Evolutionary conservation across 805 yeast species (phyloP), one percentile per base, ranked within the genome.

Genomic region (Saturnispora sekii): DNA sequence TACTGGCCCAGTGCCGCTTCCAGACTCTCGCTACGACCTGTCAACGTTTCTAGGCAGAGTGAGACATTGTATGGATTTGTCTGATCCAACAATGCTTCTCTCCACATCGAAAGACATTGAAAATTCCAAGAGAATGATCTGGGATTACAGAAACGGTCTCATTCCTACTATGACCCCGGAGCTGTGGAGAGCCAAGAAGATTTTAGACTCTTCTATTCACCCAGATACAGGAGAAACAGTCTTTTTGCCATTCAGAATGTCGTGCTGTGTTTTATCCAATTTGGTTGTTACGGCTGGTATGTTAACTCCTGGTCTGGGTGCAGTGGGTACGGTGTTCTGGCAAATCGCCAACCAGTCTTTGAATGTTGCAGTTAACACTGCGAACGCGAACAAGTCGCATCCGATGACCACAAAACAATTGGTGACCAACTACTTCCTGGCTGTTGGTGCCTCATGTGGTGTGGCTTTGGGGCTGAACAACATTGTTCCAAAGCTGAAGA

Each of bases 181-280:
- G 44, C 70, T 90, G 47, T 93, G 98, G 98, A 68, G 73, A 36
- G 93, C 95, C 9, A 90, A 90, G 66, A 77, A 77, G 61, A 70
- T 85, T 30, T 71, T 93, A 55, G 97, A 93, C 64, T 87, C 96
- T 1, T 81, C 96, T 1, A 77, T 88, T 35, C 98, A 93, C 63
- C 98, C 98, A 41, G 98, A 93, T 61, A 90, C 94, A 5, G 96
- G 97, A 1, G 93, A 87, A 56, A 84, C 95, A 1, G 96, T 93
- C 10, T 60, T 85, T 28, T 69, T 93, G 44, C 99, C 99, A 3
- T 93, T 93, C 66, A 76, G 99, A 65, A 93, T 93, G 99, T 87
- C 96, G 18, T 82, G 90, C 30, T 87, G 93, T 67, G 99, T 93
- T 14, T 68, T 93, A 44, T 86, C 96, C 10, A 93, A 93, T 63